phyloP scores from a whole-genome alignment of 495 filamentous ascomycete genomes.

The Penicillium daleae region DNA sequence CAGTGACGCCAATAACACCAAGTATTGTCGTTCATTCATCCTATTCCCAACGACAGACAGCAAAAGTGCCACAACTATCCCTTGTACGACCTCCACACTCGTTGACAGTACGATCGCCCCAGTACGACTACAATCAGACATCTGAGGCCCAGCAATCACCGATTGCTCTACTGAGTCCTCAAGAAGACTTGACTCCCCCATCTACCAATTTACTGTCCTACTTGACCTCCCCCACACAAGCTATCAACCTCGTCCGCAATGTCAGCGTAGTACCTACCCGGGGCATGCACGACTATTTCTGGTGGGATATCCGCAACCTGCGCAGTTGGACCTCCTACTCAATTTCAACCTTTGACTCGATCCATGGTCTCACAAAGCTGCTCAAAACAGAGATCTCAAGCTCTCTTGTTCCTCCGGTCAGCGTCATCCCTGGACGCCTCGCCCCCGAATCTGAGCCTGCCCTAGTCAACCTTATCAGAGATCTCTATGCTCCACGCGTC shows the following conservation, averaged over 20 bases:
- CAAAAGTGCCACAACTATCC: slow-evolving; percentile 26
- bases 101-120: slow-evolving; percentile 42
- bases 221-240: slow-evolving; percentile 76
- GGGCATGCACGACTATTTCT: slow-evolving; percentile 78
- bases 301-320: slow-evolving; percentile 92
- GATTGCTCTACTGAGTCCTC: slow-evolving; percentile 43
- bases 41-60: slow-evolving; percentile 28
- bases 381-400: slow-evolving; percentile 70
- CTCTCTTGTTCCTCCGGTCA: slow-evolving; percentile 63
- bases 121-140: slow-evolving; percentile 46
- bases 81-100: slow-evolving; percentile 41
- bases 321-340: slow-evolving; percentile 81
- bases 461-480: slow-evolving; percentile 68
- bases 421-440: slow-evolving; percentile 51
- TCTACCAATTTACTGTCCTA: slow-evolving; percentile 77
- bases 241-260: slow-evolving; percentile 79
- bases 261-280: slow-evolving; percentile 71
- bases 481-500: slow-evolving; percentile 75
- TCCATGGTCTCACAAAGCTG: slow-evolving; percentile 73
- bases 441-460: slow-evolving; percentile 75
- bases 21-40: slow-evolving; percentile 48
- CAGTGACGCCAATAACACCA: slow-evolving; percentile 48
- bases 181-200: slow-evolving; percentile 38
- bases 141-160: slow-evolving; percentile 55
- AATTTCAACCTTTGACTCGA: slow-evolving; percentile 68